phyloP scores from a whole-genome alignment of 768 basidiomycete species.

The Kwoniella dejecticola region DNA sequence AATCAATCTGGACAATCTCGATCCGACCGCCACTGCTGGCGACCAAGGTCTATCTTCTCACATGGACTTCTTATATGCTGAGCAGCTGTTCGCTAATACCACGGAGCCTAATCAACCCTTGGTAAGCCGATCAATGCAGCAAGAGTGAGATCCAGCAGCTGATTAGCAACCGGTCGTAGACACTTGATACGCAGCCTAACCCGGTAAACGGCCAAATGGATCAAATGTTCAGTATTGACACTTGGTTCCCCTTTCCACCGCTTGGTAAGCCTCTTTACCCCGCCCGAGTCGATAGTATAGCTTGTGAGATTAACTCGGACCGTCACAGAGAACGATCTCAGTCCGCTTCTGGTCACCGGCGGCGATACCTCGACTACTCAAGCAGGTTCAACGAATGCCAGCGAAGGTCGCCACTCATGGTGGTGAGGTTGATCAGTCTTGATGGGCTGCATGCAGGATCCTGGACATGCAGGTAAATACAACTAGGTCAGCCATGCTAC shows the following conservation, averaged over 20 bases:
- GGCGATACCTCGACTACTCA: not conserved
- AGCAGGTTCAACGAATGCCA: not conserved
- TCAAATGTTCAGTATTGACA: conserved; percentile 25
- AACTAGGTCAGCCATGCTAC: no score
- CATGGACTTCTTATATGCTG: conserved; percentile 44
- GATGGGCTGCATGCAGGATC: no score
- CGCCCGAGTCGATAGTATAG: not conserved
- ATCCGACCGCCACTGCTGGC: not conserved
- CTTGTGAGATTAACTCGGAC: not conserved
- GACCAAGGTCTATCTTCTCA: conserved; percentile 18
- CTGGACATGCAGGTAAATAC: no score
- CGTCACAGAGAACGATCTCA: conserved; percentile 1
- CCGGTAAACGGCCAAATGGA: not conserved
- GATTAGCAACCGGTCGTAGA: no score
- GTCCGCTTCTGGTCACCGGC: conserved; percentile 1
- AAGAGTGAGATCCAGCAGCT: no score
- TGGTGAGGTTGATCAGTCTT: not conserved
- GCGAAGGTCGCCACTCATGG: conserved; percentile 1
- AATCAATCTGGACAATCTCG: conserved; percentile 11
- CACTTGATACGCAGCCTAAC: conserved; percentile 5
- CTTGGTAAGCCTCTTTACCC: conserved; percentile 31
- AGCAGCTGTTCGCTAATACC: conserved; percentile 35
- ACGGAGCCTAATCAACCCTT: conserved; percentile 7
- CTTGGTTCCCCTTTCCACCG: conserved; percentile 47
- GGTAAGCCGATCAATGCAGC: not conserved